Evolutionary conservation across 345 rosid species (phyloP), one percentile per base, ranked within the genome.

Genomic region (Rubroshorea leprosula): DNA sequence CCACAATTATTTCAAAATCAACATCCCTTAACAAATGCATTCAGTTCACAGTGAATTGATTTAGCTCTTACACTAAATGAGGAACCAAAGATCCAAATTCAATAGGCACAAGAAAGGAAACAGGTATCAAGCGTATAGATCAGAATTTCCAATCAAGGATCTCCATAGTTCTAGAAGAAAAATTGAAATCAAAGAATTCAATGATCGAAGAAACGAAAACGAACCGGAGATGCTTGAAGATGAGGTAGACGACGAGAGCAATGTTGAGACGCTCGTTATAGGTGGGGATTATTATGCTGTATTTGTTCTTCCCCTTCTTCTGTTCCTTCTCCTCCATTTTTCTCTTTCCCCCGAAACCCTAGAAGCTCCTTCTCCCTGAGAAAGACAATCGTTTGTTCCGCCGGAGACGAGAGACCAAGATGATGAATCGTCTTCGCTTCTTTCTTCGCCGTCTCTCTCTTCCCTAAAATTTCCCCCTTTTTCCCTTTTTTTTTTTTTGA

Each of bases 211-310:
- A 49, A 1, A 23, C 16, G 20, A 4, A 60, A 7, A 20, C 25
- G 38, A 63, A 86, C 97, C 76, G 75, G 65, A 93, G 91, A 77
- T 89, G 96, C 74, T 93, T 89, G 84, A 85, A 93, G 75, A 89
- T 61, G 58, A 93, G 96, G 79, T 83, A 93, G 71, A 85, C 88
- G 60, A 89, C 52, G 55, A 93, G 76, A 43, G 97, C 86, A 64
- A 93, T 83, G 70, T 93, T 93, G 67, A 89, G 86, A 24, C 92
- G 96, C 76, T 93, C 99, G 76, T 93, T 89, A 84, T 85, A 89
- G 0, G 99, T 93, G 14, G 97, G 97, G 47, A 93, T 65, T 55
- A 93, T 82, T 52, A 93, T 74, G 68, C 97, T 93, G 79, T 83
- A 89, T 76, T 83, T 87, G 61, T 78, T 68, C 60, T 69, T 75